Evolutionary conservation across 805 yeast species (phyloP), one percentile per base, ranked within the genome.

Genomic region (Dipodascopsis tothii): DNA sequence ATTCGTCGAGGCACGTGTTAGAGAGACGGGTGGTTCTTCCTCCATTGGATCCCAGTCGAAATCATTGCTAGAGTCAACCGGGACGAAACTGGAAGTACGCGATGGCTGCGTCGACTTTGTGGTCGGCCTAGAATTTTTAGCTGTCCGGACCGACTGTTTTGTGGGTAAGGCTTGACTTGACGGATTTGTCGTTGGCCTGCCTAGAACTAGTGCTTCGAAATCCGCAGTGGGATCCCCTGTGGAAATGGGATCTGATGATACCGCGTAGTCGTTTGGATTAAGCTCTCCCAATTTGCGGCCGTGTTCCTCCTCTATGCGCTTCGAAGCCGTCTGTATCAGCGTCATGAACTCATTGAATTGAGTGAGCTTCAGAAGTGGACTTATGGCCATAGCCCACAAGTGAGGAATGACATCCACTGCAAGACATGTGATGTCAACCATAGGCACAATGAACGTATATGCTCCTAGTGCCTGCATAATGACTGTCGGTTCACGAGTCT

Each of bases 401-500:
- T 71, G 68, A 0, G 84, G 83, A 7, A 78, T 46, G 3, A 77
- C 71, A 21, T 69, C 68, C n/a, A 69, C 69, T n/a, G 83, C 71
- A 16, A 75, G 62, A 1, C 61, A 61, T 36, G 75, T 78, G 34
- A 76, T 71, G 19, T 67, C 72, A 17, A 77, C 66, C 7, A 73
- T 60, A 17, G 48, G 48, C 5, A 50, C 43, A 4, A 64, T 41
- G 1, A 62, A 47, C 14, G 56, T 53, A 54, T 75, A 73, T 4
- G 77, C 66, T 11, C 57, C 58, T 22, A 78, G 55, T 3, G 78
- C 67, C 21, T 73, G 67, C 54, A 68, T 59, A 35, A 84, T 71
- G 33, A 84, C 78, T 35, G 77, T 65, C 14, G 83, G 72, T 56
- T 84, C 88, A 48, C 92, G 68, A 21, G 92, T 80, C 60, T 85